Conservation (phyloP, 1,284 basidiomycete genomes). For the Microbotryum saponariae region DNA sequence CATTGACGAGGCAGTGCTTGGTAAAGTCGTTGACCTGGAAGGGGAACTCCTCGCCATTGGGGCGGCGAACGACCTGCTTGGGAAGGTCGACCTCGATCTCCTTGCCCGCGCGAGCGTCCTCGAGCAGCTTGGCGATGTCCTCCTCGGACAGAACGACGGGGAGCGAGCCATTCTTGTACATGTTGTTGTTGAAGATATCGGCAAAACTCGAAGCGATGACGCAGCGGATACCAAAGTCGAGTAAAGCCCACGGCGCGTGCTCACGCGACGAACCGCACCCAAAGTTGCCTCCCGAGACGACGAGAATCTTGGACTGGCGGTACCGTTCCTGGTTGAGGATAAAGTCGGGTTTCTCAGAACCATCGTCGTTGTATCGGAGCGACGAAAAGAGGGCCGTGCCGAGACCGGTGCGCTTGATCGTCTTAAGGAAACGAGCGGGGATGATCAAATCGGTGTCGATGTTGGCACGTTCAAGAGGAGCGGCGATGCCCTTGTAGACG, state of each 20-base stretch:
- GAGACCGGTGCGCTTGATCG: slow-evolving; percentile 79
- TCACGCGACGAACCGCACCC: slow-evolving; percentile 87
- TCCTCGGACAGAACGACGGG: slow-evolving; percentile 69
- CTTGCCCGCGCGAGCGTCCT: slow-evolving; percentile 69
- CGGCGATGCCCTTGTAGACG: slow-evolving; percentile 67
- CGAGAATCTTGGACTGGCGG: slow-evolving; percentile 69
- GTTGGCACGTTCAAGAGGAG: slow-evolving; percentile 74
- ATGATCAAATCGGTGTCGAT: slow-evolving; percentile 98
- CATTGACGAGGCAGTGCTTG: slow-evolving; percentile 83
- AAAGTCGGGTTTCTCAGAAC: slow-evolving; percentile 69
- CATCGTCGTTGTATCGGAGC: slow-evolving; percentile 67
- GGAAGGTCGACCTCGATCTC: slow-evolving; percentile 86
- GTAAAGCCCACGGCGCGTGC: slow-evolving; percentile 93
- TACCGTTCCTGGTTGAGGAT: slow-evolving; percentile 81
- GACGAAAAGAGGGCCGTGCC: slow-evolving; percentile 82
- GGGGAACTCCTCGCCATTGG: slow-evolving; percentile 63
- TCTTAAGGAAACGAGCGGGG: slow-evolving; percentile 67
- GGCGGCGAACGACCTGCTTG: slow-evolving; percentile 70
- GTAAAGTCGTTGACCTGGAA: slow-evolving; percentile 83
- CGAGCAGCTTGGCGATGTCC: slow-evolving; percentile 65
- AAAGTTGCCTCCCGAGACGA: slow-evolving; percentile 86
- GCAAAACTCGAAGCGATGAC: slow-evolving; percentile 90
- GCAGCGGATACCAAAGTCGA: slow-evolving; percentile 85
- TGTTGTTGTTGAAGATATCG: slow-evolving; percentile 70
- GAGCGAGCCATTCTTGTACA: slow-evolving; percentile 95